Base-by-base conservation (phyloP, 2,329 filamentous ascomycete species). In the Gnomoniopsis smithogilvyi region DNA sequence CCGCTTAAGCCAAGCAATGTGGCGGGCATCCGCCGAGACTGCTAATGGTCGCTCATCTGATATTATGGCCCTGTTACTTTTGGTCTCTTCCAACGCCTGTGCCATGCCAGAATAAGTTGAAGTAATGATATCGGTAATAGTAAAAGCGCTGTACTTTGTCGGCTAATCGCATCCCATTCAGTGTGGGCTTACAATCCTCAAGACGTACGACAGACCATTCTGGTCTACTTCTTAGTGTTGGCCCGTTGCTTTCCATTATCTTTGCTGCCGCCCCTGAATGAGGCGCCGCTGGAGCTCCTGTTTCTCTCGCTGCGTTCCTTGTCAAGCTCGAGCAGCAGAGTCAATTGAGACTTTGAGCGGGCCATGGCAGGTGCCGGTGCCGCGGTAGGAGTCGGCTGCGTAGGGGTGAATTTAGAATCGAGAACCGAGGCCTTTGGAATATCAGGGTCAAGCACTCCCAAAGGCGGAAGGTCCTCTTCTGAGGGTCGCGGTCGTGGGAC, bases 271-370 rank as follows among this genome's bases (percentile, higher is more conserved):
- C 45, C 36, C 30, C 47, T 46, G 24, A 48, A 51, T 12, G 55
- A 55, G 52, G 47, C 43, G 22, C 33, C 36, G 19, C 57, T 51
- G 21, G 46, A 19, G 15, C 15, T 33, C 24, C 38, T 54, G 34
- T 34, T 41, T 36, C 30, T 69, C 19, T 70, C 69, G 19, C 65
- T 65, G 43, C 72, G 69, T 15, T 69, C 71, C 64, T 78, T 81
- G 62, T 82, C 81, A 38, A 80, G 78, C 64, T 85, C 81, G 21
- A 87, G 73, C 1, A 87, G 72, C 3, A 87, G 71, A 11, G 80
- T 81, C 30, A 87, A 72, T 67, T 87, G 83, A 64, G 83, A 86
- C 68, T 80, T 84, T n/a, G 83, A 81, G 59, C 82, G 75, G n/a
- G 76, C 82, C 51, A 86, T 72, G 3, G 79, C 80, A 8, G 82